These are phyloP conservation scores for Cutaneotrichosporon sp. DNA, from an alignment of 1,284 basidiomycete genomes.

Conservation along the genomic window DNA sequence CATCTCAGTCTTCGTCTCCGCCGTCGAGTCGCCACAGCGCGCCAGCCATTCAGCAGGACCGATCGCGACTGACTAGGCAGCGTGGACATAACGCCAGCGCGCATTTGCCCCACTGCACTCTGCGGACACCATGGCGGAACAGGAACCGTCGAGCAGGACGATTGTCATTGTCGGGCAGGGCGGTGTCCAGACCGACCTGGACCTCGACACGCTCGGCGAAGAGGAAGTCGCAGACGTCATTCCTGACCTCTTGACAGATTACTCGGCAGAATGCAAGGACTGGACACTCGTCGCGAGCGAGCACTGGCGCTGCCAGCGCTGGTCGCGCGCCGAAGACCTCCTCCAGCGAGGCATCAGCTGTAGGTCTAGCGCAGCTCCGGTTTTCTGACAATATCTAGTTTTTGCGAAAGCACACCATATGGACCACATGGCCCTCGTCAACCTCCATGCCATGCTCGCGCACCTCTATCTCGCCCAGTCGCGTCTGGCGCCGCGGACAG, in stretches of 20 bases:
- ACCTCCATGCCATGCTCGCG: conserved; percentile 71
- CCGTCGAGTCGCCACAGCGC: not conserved
- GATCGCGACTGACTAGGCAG: not conserved
- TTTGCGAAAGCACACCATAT: conserved; percentile 42
- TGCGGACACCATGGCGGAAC: conserved; percentile 19
- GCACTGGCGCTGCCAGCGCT: conserved; percentile 41
- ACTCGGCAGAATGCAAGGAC: conserved; percentile 43
- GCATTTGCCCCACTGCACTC: not conserved
- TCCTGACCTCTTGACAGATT: conserved; percentile 42
- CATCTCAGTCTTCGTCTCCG: not conserved
- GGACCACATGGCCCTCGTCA: conserved; percentile 46
- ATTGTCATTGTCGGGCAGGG: conserved; percentile 38
- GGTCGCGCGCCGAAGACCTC: conserved; percentile 39
- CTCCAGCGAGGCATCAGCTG: conserved; percentile 42
- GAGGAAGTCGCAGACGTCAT: conserved; percentile 41
- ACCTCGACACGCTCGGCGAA: conserved; percentile 44
- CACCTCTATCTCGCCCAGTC: conserved; percentile 75
- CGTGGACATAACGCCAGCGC: not conserved
- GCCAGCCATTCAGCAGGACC: not conserved
- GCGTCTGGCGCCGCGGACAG: conserved; percentile 70
- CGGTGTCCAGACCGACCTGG: conserved; percentile 45
- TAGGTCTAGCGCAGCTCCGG: conserved; percentile 30
- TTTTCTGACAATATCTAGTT: too few species aligned
- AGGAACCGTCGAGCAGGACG: conserved; percentile 11
- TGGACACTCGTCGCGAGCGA: conserved; percentile 48